These are phyloP conservation scores for Claviceps maximensis DNA, from an alignment of 2,329 filamentous ascomycete genomes.

Conservation along the genomic window DNA sequence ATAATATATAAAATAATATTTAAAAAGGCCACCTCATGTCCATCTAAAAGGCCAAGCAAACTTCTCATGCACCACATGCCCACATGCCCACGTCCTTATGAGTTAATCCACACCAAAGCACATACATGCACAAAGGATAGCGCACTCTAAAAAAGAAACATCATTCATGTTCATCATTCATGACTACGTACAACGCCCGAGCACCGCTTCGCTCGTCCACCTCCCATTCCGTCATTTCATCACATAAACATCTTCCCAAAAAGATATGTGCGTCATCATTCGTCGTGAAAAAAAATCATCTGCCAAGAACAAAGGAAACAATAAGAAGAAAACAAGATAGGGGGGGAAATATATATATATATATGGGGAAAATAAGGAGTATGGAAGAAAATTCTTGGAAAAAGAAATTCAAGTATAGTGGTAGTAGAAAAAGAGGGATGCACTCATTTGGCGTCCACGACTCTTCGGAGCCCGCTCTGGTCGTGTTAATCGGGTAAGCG, in stretches of 20 bases:
- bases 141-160: not conserved
- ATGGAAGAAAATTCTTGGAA: not conserved
- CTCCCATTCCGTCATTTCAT: not conserved
- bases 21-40: no score
- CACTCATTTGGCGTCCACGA: not conserved
- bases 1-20: no score
- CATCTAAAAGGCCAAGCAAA: no score
- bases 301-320: not conserved
- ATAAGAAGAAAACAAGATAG: not conserved
- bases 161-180: not conserved
- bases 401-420: not conserved
- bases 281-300: not conserved
- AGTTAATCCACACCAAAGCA: no score
- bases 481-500: not conserved
- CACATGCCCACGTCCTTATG: no score
- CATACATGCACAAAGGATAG: no score
- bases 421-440: not conserved
- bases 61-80: no score
- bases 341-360: not conserved
- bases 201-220: not conserved
- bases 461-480: not conserved
- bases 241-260: not conserved
- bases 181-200: not conserved
- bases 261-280: not conserved
- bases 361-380: not conserved